Evolutionary conservation across 345 rosid species (phyloP).

Genomic region (Camelina neglecta): DNA sequence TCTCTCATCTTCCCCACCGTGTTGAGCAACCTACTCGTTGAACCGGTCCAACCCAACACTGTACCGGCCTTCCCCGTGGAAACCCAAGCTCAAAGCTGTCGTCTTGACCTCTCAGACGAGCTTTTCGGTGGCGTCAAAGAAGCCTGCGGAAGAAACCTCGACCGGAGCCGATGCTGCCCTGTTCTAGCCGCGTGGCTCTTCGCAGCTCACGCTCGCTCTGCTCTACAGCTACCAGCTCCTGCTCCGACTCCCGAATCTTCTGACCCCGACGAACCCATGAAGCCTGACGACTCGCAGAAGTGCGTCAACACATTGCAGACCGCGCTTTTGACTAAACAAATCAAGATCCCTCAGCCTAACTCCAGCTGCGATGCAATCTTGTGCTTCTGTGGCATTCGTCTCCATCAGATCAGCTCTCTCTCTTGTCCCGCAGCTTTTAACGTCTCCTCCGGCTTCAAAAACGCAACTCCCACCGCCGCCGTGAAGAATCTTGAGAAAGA

Average conservation of each 20-base stretch:
- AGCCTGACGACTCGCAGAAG: constrained; percentile 95
- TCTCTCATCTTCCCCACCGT: constrained; percentile 33
- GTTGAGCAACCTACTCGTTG: constrained; percentile 58
- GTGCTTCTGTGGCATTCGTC: constrained; percentile 95
- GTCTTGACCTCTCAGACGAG: constrained; percentile 91
- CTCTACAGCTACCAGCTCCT: constrained; percentile 71
- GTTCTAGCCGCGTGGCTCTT: constrained; percentile 97
- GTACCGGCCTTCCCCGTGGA: constrained; percentile 89
- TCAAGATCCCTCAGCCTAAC: constrained; percentile 84
- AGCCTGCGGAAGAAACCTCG: constrained; percentile 87
- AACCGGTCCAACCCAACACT: constrained; percentile 67
- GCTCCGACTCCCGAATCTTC: constrained; percentile 57
- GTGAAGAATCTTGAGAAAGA: constrained; percentile 85
- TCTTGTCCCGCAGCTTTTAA: constrained; percentile 97
- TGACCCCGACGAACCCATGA: constrained; percentile 76
- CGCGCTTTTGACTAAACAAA: constrained; percentile 74
- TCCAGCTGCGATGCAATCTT: constrained; percentile 83
- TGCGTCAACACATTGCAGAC: constrained; percentile 89
- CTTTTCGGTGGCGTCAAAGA: constrained; percentile 93
- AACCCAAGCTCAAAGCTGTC: constrained; percentile 69
- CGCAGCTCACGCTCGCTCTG: constrained; percentile 92
- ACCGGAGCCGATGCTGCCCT: constrained; percentile 94
- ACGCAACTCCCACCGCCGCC: constrained; percentile 91
- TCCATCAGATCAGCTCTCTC: constrained; percentile 91
- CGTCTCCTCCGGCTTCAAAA: constrained; percentile 60